Evolutionary conservation across 495 filamentous ascomycete species (phyloP).

Genomic region (Aspergillus cavernicola): DNA sequence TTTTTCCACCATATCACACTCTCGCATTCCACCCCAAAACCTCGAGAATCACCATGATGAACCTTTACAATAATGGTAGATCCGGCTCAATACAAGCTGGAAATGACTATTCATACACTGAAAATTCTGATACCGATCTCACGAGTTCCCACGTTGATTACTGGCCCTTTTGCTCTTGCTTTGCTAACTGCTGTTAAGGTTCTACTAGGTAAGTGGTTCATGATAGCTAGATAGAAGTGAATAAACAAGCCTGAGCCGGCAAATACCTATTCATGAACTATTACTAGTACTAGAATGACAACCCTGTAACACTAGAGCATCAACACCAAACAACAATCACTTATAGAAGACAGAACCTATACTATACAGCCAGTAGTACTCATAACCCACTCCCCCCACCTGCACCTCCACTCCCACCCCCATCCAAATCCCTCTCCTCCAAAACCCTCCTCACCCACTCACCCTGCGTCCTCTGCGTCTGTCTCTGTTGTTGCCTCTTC

Average conservation of each 20-base stretch:
- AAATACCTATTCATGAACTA: too few species aligned
- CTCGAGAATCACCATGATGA: conserved; percentile 29
- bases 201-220: neutral
- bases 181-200: neutral
- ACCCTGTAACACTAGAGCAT: too few species aligned
- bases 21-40: conserved; percentile 9
- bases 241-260: too few species aligned
- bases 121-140: conserved; percentile 42
- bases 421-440: conserved; percentile 24
- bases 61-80: conserved; percentile 36
- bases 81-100: conserved; percentile 32
- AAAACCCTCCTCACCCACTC: conserved; percentile 38
- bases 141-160: neutral
- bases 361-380: too few species aligned
- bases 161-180: neutral
- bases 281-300: too few species aligned
- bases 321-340: too few species aligned
- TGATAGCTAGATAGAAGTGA: too few species aligned
- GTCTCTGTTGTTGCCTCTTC: conserved; percentile 3
- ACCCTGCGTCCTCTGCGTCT: conserved; percentile 17
- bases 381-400: too few species aligned
- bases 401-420: too few species aligned
- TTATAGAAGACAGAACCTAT: too few species aligned
- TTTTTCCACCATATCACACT: conserved; percentile 7
- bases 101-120: conserved; percentile 46